These are phyloP conservation scores for Sesbania bispinosa DNA, from an alignment of 306 rosid species.

Conservation along the genomic window DNA sequence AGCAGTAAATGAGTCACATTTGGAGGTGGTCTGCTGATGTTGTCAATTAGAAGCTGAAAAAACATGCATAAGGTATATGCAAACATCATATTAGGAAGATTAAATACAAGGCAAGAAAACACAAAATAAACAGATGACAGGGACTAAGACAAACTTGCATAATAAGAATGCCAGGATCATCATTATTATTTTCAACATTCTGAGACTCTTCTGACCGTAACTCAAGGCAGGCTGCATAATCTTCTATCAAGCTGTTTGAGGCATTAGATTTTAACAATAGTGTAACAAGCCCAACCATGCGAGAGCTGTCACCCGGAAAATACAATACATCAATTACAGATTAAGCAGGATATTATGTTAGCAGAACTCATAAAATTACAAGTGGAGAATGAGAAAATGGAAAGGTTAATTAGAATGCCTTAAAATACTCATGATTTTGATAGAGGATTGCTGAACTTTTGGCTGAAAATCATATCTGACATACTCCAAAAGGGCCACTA, in stretches of 20 bases:
- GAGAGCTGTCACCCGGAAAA: conserved; percentile 67
- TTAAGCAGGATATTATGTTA: conserved; percentile 4
- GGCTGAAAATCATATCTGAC: conserved; percentile 94
- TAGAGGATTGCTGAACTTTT: conserved; percentile 80
- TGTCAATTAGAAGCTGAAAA: conserved; percentile 93
- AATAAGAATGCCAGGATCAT: conserved; percentile 94
- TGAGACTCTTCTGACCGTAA: conserved; percentile 75
- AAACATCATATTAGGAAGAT: conserved; percentile 6
- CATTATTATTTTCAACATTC: conserved; percentile 54
- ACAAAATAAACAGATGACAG: neutral
- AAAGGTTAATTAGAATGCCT: conserved; percentile 52
- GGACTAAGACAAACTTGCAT: conserved; percentile 62
- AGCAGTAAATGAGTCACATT: conserved; percentile 81
- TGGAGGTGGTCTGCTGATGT: conserved; percentile 91
- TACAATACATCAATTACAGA: conserved; percentile 18
- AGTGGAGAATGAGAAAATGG: conserved; percentile 18
- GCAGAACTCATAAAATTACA: conserved; percentile 15
- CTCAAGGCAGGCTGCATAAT: conserved; percentile 98
- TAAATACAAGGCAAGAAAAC: neutral
- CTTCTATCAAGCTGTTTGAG: conserved; percentile 77
- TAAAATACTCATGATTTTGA: conserved; percentile 91
- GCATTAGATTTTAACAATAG: conserved; percentile 76
- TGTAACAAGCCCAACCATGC: conserved; percentile 91
- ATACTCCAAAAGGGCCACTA: conserved; percentile 86
- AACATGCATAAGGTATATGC: conserved; percentile 8